phyloP scores from a whole-genome alignment of 495 filamentous ascomycete species.

The Tuber indicum region DNA sequence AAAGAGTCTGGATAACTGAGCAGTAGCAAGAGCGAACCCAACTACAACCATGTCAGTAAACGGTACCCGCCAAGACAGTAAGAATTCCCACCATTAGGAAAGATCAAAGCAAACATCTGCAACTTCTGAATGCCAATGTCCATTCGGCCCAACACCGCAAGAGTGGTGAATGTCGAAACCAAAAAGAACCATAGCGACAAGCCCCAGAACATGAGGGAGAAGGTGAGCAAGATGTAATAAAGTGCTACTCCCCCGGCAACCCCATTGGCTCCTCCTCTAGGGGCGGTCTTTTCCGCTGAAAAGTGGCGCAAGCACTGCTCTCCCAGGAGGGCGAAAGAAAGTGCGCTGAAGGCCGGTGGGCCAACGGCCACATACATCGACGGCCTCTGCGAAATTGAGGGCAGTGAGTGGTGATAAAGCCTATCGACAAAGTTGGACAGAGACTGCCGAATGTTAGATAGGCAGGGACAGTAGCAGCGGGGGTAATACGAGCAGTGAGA shows the following conservation, averaged over 20 bases:
- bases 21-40: slow-evolving; percentile 30
- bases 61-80: neutral
- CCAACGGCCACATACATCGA: slow-evolving; percentile 32
- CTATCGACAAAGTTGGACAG: slow-evolving; percentile 26
- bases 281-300: slow-evolving; percentile 6
- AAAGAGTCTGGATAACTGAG: slow-evolving; percentile 23
- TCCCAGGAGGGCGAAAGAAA: slow-evolving; percentile 30
- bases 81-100: slow-evolving; percentile 27
- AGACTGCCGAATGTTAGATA: slow-evolving; percentile 15
- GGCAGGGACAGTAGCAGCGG: neutral
- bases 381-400: slow-evolving; percentile 11
- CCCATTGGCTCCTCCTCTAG: slow-evolving; percentile 16
- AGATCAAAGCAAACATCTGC: slow-evolving; percentile 34
- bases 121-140: slow-evolving; percentile 28
- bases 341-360: slow-evolving; percentile 35
- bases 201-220: slow-evolving; percentile 37
- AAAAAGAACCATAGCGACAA: slow-evolving; percentile 36
- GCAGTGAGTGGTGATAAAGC: slow-evolving; percentile 26
- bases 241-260: slow-evolving; percentile 30
- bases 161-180: slow-evolving; percentile 23
- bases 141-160: slow-evolving; percentile 22
- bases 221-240: slow-evolving; percentile 29
- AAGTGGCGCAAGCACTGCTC: slow-evolving; percentile 32
- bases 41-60: slow-evolving; percentile 10
- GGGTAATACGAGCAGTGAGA: slow-evolving; percentile 27